These are phyloP conservation scores for Xylaria scruposa DNA, from an alignment of 495 filamentous ascomycete species.

Conservation along the genomic window DNA sequence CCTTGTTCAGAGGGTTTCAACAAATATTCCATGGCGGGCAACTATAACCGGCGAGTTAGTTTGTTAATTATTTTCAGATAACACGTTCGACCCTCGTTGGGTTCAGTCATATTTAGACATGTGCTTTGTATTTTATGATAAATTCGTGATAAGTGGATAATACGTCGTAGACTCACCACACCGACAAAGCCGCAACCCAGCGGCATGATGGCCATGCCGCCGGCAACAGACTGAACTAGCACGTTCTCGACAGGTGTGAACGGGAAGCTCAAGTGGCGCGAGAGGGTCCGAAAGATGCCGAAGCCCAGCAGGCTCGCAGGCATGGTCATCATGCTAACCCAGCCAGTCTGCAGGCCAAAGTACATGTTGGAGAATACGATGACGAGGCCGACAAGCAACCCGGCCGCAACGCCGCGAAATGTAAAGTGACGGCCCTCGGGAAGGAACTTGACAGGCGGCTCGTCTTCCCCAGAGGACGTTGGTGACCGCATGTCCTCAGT, in stretches of 20 bases:
- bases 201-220: conserved; percentile 95
- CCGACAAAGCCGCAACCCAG: conserved; percentile 95
- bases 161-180: conserved; percentile 50
- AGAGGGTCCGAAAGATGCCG: conserved; percentile 85
- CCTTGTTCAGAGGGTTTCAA: conserved; percentile 77
- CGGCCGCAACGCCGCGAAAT: conserved; percentile 76
- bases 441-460: conserved; percentile 35
- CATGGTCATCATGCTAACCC: conserved; percentile 77
- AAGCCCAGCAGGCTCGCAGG: conserved; percentile 95
- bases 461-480: conserved; percentile 25
- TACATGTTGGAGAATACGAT: conserved; percentile 98
- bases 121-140: background rate
- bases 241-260: conserved; percentile 98
- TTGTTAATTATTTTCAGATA: background rate
- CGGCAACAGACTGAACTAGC: conserved; percentile 94
- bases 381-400: conserved; percentile 81
- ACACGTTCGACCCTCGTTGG: background rate
- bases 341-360: conserved; percentile 96
- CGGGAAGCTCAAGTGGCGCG: conserved; percentile 71
- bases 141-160: background rate
- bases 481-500: conserved; percentile 26
- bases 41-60: conserved; percentile 48
- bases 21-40: conserved; percentile 90
- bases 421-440: conserved; percentile 74
- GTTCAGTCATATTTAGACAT: background rate